A percentile compares a stretch with the other conserved stretches of the same genome.
Conservation (phyloP, 805 yeast genomes). For the Lachancea sp. region DNA sequence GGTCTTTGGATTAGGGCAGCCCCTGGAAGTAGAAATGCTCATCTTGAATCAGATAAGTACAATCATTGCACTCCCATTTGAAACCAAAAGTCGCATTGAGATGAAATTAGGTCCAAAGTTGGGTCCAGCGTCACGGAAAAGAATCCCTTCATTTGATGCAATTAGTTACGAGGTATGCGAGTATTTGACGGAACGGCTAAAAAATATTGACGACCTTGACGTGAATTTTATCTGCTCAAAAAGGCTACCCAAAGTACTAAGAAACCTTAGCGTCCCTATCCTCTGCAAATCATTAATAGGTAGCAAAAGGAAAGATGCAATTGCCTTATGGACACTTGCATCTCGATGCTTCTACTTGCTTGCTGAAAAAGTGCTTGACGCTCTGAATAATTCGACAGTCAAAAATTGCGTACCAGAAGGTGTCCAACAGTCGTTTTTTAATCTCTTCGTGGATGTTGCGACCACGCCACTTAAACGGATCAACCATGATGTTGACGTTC, state of each 20-base stretch:
- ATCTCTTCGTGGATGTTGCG: slow-evolving; percentile 31
- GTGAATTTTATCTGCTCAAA: slow-evolving; percentile 38
- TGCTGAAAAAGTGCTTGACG: slow-evolving; percentile 22
- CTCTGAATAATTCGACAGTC: slow-evolving; percentile 5
- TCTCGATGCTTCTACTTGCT: slow-evolving; percentile 37
- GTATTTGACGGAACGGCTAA: slow-evolving; percentile 37
- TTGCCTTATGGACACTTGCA: slow-evolving; percentile 52
- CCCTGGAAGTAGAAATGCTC: slow-evolving; percentile 37
- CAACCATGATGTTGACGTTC: slow-evolving; percentile 24
- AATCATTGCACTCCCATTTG: slow-evolving; percentile 53
- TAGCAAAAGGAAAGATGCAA: slow-evolving; percentile 9
- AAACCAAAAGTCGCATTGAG: slow-evolving; percentile 50
- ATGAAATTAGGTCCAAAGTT: slow-evolving; percentile 42
- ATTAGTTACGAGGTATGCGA: slow-evolving; percentile 45
- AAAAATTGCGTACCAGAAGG: slow-evolving; percentile 3
- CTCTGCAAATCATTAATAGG: slow-evolving; percentile 37
- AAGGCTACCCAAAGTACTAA: slow-evolving; percentile 40
- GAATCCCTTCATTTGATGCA: slow-evolving; percentile 60
- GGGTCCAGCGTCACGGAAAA: slow-evolving; percentile 24
- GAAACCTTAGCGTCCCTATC: slow-evolving; percentile 48
- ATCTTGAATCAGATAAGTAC: slow-evolving; percentile 49
- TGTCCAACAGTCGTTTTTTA: slow-evolving; percentile 14
- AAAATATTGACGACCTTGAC: slow-evolving; percentile 26
- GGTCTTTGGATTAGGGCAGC: slow-evolving; percentile 24
- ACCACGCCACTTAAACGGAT: slow-evolving; percentile 23